Conservation (phyloP, 495 filamentous ascomycete species). For the Acidomyces sp. region DNA sequence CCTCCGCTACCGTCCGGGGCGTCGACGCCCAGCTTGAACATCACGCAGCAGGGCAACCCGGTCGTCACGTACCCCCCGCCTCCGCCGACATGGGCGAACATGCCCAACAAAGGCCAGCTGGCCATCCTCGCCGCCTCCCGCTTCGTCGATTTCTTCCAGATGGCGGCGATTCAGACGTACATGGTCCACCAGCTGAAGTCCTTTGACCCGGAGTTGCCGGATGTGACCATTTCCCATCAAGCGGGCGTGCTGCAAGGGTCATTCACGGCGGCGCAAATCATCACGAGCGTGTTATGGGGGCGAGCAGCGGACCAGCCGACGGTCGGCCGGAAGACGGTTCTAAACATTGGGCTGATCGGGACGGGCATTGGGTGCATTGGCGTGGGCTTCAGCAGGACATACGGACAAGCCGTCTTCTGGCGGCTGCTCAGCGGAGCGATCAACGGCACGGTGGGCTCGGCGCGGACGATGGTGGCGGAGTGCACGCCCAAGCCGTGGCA, state of each 20-base stretch:
- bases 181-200: conserved; percentile 43
- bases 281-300: conserved; percentile 26
- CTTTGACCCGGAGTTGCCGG: conserved; percentile 26
- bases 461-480: conserved; percentile 25
- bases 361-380: conserved; percentile 24
- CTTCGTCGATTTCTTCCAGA: conserved; percentile 38
- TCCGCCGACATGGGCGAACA: conserved; percentile 22
- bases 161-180: conserved; percentile 40
- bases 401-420: conserved; percentile 23
- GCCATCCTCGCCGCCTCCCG: conserved; percentile 37
- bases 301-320: conserved; percentile 21
- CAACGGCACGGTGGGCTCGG: conserved; percentile 26
- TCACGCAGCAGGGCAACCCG: conserved; percentile 4
- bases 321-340: conserved; percentile 24
- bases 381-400: conserved; percentile 23
- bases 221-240: conserved; percentile 23
- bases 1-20: conserved; percentile 9
- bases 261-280: conserved; percentile 26
- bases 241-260: conserved; percentile 24
- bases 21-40: conserved; percentile 1
- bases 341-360: conserved; percentile 24
- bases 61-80: conserved; percentile 7
- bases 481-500: conserved; percentile 23
- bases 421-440: conserved; percentile 23
- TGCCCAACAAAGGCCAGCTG: conserved; percentile 33